These are phyloP conservation scores for Aquilaria agallochum DNA, from an alignment of 441 rosid genomes.

Conservation along the genomic window DNA sequence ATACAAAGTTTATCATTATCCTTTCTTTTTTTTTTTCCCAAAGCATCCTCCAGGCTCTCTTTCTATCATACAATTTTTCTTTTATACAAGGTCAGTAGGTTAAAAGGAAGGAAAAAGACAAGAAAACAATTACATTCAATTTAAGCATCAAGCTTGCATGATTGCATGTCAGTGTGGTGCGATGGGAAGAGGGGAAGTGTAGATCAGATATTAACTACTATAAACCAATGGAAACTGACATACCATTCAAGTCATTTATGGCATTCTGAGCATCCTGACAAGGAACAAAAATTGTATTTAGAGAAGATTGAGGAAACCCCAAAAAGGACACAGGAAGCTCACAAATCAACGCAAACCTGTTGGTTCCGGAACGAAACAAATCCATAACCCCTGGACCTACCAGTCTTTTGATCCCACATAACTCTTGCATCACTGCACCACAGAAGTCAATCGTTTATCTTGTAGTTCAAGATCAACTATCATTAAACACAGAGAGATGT, in stretches of 20 bases:
- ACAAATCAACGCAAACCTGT: conserved; percentile 37
- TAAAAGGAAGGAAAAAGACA: no score
- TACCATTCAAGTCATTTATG: conserved; percentile 76
- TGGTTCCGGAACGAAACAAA: conserved; percentile 82
- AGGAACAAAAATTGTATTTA: background rate
- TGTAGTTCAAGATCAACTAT: background rate
- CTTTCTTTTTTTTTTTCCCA: no score
- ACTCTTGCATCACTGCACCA: conserved; percentile 77
- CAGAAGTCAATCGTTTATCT: background rate
- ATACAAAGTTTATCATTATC: no score
- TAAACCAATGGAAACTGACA: conserved; percentile 1
- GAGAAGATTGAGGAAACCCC: background rate
- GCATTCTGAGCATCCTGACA: conserved; percentile 84
- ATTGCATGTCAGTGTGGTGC: no score
- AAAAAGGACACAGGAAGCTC: background rate
- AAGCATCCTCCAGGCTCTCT: no score
- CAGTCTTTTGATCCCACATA: conserved; percentile 97
- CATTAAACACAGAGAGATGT: background rate
- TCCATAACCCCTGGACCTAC: conserved; percentile 90
- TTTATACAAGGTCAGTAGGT: no score
- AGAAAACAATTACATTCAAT: no score
- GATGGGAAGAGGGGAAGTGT: no score
- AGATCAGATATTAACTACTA: no score
- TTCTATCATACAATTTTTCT: no score
- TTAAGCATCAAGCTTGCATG: no score